Conservation (phyloP, 2,329 filamentous ascomycete genomes). For the Zymoseptoria crescenta region DNA sequence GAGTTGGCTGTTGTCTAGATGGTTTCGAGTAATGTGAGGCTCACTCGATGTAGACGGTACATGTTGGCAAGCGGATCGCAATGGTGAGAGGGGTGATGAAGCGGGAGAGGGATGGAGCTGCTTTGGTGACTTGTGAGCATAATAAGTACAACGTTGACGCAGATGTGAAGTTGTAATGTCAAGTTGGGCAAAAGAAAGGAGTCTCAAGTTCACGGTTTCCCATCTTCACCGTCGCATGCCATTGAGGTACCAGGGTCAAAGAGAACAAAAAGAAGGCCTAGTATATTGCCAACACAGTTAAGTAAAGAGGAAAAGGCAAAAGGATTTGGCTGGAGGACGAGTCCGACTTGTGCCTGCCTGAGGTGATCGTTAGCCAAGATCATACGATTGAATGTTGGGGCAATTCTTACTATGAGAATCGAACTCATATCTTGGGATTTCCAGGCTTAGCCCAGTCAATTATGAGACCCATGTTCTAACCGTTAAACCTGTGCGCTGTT, state of each 20-base stretch:
- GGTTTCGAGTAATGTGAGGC: neutral
- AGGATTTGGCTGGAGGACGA: neutral
- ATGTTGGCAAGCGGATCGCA: slow-evolving; percentile 18
- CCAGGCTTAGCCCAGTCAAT: neutral
- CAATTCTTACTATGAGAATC: neutral
- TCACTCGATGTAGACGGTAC: slow-evolving; percentile 12
- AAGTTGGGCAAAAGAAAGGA: neutral
- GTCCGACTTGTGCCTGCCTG: too few relatives aligned
- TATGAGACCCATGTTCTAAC: slow-evolving; percentile 4
- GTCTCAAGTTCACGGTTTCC: neutral
- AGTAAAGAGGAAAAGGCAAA: neutral
- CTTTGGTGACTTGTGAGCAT: slow-evolving; percentile 19
- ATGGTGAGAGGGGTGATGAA: slow-evolving; percentile 15
- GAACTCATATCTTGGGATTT: slow-evolving; percentile 3
- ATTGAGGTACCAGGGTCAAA: neutral
- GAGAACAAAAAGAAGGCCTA: neutral
- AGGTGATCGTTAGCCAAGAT: too few relatives aligned
- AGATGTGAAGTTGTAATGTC: slow-evolving; percentile 13
- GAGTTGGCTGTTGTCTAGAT: neutral
- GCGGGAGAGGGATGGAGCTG: slow-evolving; percentile 16
- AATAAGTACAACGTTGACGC: slow-evolving; percentile 21
- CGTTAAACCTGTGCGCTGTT: slow-evolving; percentile 1
- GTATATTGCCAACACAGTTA: neutral
- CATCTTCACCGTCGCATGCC: neutral
- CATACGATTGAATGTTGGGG: neutral